Evolutionary conservation across 345 rosid species (phyloP), one percentile per base, ranked within the genome.

Genomic region (Citropsis articulata): DNA sequence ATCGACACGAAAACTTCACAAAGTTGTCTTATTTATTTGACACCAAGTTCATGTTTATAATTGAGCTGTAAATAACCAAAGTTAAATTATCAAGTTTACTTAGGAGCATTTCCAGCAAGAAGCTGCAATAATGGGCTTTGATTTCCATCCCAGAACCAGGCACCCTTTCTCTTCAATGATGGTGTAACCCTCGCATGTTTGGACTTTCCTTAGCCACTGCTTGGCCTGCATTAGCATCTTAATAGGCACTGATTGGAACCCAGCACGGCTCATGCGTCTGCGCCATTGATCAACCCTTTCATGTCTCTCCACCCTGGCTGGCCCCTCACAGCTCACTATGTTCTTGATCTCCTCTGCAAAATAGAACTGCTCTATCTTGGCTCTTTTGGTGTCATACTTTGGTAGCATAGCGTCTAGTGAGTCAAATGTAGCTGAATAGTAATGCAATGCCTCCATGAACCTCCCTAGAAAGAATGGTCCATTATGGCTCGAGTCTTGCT

Each of bases 361-460:
- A 71, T 72, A 88, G 84, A 87, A 86, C 75, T 88, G 90, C 89
- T 90, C 91, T 53, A 88, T 85, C 78, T 90, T 86, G 31, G 86
- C 88, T 68, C 89, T 75, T 71, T 83, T 79, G 0, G 90, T 88
- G 82, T 87, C 93, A 42, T 90, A 86, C 83, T 81, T 88, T 24
- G 91, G 89, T 42, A 88, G 84, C 86, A 83, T 88, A 35, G 86
- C 53, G 9, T 90, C 90, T 5, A 90, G 77, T 4, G 91, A 78
- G 75, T 90, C 94, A 24, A 87, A 90, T 31, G 86, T 87, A 12
- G 89, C 91, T 0, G 92, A 88, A 70, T 88, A 89, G 77, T 90
- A 90, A 78, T 89, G 90, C 85, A 90, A 65, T 8, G 94, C 88
- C 78, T 89, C 94, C 90, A 87, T 89, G 83, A 89, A 88, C 72